Conservation (phyloP, 2,329 filamentous ascomycete genomes). For the Alternaria novae-zelandiae region DNA sequence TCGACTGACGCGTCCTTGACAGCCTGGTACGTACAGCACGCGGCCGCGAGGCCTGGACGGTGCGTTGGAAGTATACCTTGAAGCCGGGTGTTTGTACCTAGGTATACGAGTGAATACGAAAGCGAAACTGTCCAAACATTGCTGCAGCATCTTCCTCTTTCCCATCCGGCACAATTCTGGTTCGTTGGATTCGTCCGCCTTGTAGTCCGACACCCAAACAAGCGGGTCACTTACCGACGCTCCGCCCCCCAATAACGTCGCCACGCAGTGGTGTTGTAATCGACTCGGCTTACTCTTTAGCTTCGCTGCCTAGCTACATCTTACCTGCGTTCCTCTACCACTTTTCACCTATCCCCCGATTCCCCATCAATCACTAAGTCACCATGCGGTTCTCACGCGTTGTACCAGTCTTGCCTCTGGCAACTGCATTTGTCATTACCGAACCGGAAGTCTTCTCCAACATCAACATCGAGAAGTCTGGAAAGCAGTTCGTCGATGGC, state of each 20-base stretch:
- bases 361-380: constrained; percentile 10
- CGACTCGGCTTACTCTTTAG: constrained; percentile 29
- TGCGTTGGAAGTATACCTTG: not conserved
- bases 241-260: constrained; percentile 16
- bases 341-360: constrained; percentile 9
- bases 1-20: constrained; percentile 20
- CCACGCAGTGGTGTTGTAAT: constrained; percentile 41
- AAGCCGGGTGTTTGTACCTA: not conserved
- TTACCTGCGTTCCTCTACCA: constrained; percentile 8
- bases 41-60: constrained; percentile 1
- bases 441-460: constrained; percentile 56
- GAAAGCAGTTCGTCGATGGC: constrained; percentile 24
- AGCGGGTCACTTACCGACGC: constrained; percentile 6
- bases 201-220: constrained; percentile 5
- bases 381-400: constrained; percentile 59
- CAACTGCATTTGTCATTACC: constrained; percentile 61
- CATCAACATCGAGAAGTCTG: constrained; percentile 37
- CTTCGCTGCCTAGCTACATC: constrained; percentile 13
- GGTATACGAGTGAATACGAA: not conserved
- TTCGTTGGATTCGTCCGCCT: constrained; percentile 12
- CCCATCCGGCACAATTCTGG: not conserved
- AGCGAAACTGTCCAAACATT: not conserved
- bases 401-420: constrained; percentile 57
- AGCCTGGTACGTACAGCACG: constrained; percentile 16
- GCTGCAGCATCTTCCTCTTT: not conserved